phyloP scores from a whole-genome alignment of 352 stramenopile species.

The Pythium brassicae region DNA sequence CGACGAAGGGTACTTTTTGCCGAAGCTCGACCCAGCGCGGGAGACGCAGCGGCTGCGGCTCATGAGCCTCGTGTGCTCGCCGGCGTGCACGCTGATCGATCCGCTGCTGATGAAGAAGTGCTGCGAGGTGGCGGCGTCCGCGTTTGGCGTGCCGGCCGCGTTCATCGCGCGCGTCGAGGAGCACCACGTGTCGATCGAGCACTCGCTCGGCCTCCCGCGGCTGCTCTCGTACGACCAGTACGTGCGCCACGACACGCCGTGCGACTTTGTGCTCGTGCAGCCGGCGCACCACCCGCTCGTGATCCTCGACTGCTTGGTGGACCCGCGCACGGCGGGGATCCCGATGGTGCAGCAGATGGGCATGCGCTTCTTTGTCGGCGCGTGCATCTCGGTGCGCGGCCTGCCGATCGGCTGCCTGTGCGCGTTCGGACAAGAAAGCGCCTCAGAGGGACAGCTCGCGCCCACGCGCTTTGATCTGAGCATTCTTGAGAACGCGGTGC shows the following conservation, averaged over 20 bases:
- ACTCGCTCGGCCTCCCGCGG: constrained; percentile 32
- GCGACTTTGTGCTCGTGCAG: constrained; percentile 55
- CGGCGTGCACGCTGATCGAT: constrained; percentile 53
- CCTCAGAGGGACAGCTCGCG: constrained; percentile 4
- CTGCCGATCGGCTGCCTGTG: constrained; percentile 57
- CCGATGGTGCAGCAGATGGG: constrained; percentile 52
- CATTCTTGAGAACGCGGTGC: constrained; percentile 39
- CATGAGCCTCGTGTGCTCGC: constrained; percentile 46
- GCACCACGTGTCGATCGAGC: constrained; percentile 43
- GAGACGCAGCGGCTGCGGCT: constrained; percentile 46
- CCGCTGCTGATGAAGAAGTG: constrained; percentile 51
- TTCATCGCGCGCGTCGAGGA: constrained; percentile 61
- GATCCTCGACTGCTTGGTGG: constrained; percentile 37
- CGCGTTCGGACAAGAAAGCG: constrained; percentile 38
- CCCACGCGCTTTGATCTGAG: constrained; percentile 27
- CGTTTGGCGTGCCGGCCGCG: constrained; percentile 37
- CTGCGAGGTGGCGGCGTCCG: constrained; percentile 38
- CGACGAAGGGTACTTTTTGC: constrained; percentile 38
- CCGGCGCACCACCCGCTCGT: constrained; percentile 34
- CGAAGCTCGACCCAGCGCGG: constrained; percentile 28
- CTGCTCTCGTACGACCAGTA: constrained; percentile 24
- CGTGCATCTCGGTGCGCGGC: constrained; percentile 39
- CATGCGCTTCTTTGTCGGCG: constrained; percentile 50
- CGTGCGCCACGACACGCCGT: constrained; percentile 41
- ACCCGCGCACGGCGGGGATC: constrained; percentile 43